These are phyloP conservation scores for Oryza glaberrima DNA, from an alignment of 176 grass and related monocot species.

Conservation along the genomic window DNA sequence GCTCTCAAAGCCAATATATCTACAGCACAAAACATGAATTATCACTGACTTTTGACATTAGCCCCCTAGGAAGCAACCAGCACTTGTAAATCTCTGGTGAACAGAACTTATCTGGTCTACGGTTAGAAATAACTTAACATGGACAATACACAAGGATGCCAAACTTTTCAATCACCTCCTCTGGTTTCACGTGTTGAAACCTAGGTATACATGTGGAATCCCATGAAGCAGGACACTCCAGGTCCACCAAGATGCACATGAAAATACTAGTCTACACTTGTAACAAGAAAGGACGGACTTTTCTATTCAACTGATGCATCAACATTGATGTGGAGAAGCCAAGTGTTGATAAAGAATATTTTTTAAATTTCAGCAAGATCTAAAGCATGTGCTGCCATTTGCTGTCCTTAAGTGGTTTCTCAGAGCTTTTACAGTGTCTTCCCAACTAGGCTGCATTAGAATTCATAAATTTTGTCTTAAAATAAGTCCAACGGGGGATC, in stretches of 20 bases:
- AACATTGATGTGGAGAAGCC: conserved; percentile 24
- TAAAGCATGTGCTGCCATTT: conserved; percentile 38
- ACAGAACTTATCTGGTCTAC: neutral
- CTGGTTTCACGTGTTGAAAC: neutral
- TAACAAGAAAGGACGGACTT: conserved; percentile 35
- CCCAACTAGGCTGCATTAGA: conserved; percentile 19
- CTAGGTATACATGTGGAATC: conserved; percentile 2
- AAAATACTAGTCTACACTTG: conserved; percentile 20
- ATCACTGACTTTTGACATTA: neutral
- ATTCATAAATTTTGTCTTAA: conserved; percentile 1
- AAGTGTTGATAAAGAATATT: conserved; percentile 34
- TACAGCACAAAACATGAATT: neutral
- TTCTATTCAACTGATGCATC: conserved; percentile 32
- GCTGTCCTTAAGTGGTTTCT: conserved; percentile 23
- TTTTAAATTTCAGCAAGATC: conserved; percentile 45
- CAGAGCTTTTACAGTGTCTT: conserved; percentile 23
- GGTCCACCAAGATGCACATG: conserved; percentile 24
- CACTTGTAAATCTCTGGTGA: neutral
- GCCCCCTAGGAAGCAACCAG: conserved; percentile 15
- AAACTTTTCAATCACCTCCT: conserved; percentile 2
- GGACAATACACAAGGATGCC: conserved; percentile 18
- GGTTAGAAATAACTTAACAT: conserved; percentile 27
- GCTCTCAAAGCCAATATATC: neutral
- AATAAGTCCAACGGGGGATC: conserved; percentile 20
- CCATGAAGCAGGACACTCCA: conserved; percentile 17